Percentiles rank a stretch among this genome's conserved stretches.
Evolutionary conservation across 129 eudicot species (phyloP).

Genomic region (Pseudognaphalium luteoalbum): DNA sequence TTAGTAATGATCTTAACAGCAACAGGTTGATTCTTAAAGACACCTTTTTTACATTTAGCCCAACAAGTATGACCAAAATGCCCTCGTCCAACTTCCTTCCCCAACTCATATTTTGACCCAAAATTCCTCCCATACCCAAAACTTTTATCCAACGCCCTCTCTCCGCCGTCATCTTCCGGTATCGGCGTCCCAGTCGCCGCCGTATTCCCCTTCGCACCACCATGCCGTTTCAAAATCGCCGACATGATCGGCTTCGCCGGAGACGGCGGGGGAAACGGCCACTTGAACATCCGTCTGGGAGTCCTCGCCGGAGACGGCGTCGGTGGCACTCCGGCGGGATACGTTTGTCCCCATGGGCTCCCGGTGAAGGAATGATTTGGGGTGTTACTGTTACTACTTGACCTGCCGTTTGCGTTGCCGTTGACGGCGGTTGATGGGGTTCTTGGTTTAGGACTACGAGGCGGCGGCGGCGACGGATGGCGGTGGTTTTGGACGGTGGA

Average conservation of each 20-base stretch:
- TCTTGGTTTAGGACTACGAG: constrained; percentile 38
- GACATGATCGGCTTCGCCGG: constrained; percentile 99
- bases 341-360: constrained; percentile 72
- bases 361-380: constrained; percentile 71
- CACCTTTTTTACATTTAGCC: constrained; percentile 85
- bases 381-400: constrained; percentile 36
- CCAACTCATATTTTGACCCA: constrained; percentile 74
- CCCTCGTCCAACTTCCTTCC: constrained; percentile 92
- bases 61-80: constrained; percentile 98
- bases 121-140: constrained; percentile 78
- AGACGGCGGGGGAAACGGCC: constrained; percentile 99
- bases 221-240: constrained; percentile 62
- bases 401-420: constrained; percentile 34
- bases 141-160: constrained; percentile 60
- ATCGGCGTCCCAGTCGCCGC: constrained; percentile 33
- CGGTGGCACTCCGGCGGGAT: constrained; percentile 81
- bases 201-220: constrained; percentile 18
- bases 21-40: constrained; percentile 64
- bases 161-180: constrained; percentile 52
- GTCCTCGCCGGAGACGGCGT: constrained; percentile 94
- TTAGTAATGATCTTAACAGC: constrained; percentile 94
- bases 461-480: constrained; percentile 15
- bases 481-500: constrained; percentile 29
- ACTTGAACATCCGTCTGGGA: constrained; percentile 69
- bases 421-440: constrained; percentile 33